These are phyloP conservation scores for Prinsepia uniflora DNA, from an alignment of 306 rosid genomes.

Conservation along the genomic window DNA sequence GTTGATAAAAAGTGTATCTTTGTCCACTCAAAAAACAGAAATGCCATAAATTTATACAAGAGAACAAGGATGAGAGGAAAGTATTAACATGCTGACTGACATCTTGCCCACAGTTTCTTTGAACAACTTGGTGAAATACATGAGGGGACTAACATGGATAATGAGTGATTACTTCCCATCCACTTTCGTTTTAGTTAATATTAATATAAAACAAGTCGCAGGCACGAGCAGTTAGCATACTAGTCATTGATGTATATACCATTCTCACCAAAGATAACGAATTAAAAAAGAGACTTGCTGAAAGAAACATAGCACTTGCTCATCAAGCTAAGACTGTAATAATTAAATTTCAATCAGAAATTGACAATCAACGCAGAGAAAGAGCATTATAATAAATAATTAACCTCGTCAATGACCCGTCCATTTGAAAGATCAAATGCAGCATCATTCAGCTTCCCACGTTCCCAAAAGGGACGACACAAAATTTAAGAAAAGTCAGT, in stretches of 20 bases:
- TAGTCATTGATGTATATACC: background rate
- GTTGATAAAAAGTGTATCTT: background rate
- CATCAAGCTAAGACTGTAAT: background rate
- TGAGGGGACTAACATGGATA: background rate
- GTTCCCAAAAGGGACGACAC: slow-evolving; percentile 16
- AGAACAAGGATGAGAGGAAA: background rate
- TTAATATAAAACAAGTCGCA: no score
- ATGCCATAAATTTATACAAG: slow-evolving; percentile 1
- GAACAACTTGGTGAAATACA: background rate
- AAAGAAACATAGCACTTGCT: background rate
- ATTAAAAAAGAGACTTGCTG: no score
- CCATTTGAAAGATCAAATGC: slow-evolving; percentile 94
- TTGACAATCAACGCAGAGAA: background rate
- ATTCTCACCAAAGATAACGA: background rate
- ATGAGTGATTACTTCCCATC: background rate
- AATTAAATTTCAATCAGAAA: background rate
- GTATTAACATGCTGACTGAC: background rate
- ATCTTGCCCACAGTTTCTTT: background rate
- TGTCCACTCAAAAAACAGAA: slow-evolving; percentile 4
- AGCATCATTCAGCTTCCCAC: slow-evolving; percentile 76
- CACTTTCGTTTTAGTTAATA: background rate
- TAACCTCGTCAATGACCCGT: slow-evolving; percentile 66
- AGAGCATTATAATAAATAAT: slow-evolving; percentile 15
- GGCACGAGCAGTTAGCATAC: no score
- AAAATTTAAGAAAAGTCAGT: background rate